Evolutionary conservation across 1,284 basidiomycete species (phyloP), one percentile per base, ranked within the genome.

Genomic region (Papiliotrema nemorosa): DNA sequence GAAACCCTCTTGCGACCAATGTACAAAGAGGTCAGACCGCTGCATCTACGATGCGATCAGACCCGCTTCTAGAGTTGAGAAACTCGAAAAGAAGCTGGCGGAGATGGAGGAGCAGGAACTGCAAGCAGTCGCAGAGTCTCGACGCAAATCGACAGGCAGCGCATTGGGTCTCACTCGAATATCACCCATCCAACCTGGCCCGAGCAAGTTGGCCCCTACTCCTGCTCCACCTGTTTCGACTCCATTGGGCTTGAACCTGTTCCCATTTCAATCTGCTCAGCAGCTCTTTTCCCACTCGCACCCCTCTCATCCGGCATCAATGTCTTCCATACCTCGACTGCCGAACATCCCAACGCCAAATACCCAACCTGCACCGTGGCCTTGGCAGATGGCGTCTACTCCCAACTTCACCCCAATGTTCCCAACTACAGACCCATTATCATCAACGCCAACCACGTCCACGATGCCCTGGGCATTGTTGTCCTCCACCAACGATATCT

Each of bases 1-100:
- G 20, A 64, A 67, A 40, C 64, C 64, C 4, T 26, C 42, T 5
- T 67, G 64, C 34, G 64, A 67, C 40, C 63, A 67, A 48, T 65
- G 63, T 42, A 18, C 49, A 5, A 65, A 63, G 39, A 38, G 63
- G 5, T 55, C 55, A 35, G 63, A 65, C 37, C 51, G 63, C 13
- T 65, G 63, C 37, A 55, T 65, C 2, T 65, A 63, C 43, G 63
- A 65, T 52, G 54, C 55, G 3, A 46, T 58, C 21, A 48, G 63
- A 22, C 63, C 63, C 10, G 62, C 63, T n/a, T 63, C 63, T 14
- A 44, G 63, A 22, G 63, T 65, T 4, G 63, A 65, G 43, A 50
- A 55, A 46, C 54, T 65, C n/a, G 57, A 61, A 43, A 45, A 45
- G 26, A 59, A 60, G 49, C 49, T 65, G 36, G 63, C 60, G 16